Base-by-base conservation (phyloP, 768 basidiomycete species). In the Suillus plorans region DNA sequence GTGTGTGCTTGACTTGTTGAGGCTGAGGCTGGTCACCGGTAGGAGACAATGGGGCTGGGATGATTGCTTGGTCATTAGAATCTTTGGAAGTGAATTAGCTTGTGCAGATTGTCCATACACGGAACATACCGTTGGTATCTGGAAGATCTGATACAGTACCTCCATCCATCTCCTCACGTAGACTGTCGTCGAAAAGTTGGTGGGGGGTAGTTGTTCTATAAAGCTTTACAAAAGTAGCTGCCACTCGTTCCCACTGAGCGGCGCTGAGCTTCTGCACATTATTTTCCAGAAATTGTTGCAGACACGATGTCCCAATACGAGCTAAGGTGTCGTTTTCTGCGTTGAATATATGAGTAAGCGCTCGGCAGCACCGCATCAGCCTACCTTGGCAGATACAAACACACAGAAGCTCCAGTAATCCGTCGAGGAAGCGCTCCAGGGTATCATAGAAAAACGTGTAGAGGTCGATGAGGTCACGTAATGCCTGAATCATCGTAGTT, bases 361-460 rank as follows among this genome's bases (percentile, higher is more conserved):
- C 63, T 50, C 34, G 66, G 22, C 0, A 28, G 22, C 2, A 25
- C 58, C n/a, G 20, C 45, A 61, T n/a, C 28, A 66, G 6, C 53
- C 6, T 68, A 97, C 97, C 97, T 89, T 99, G 97, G 75, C 96
- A 99, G 66, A 99, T 98, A 77, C 97, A 99, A 44, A 97, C 89
- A 75, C 94, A 95, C 8, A 99, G 79, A 37, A 99, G 80, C 71
- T 99, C 97, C 68, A 99, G 75, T 16, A 99, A 80, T n/a, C 95
- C 94, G 71, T 99, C 97, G 45, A 99, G 80, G 76, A 92, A 92
- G 44, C 92, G 86, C 69, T 95, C 93, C 70, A 99, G 76, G 18
- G 89, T 94, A 61, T 93, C 90, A 73, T 98, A 99, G 80, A 95
- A 95, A 79, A 89, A 93, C 2, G 97, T 96, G 74, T 96, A 99